A percentile compares a stretch with the other conserved stretches of the same genome.
Conservation (phyloP, 805 yeast species). For the Nakazawaea ambrosiae region DNA sequence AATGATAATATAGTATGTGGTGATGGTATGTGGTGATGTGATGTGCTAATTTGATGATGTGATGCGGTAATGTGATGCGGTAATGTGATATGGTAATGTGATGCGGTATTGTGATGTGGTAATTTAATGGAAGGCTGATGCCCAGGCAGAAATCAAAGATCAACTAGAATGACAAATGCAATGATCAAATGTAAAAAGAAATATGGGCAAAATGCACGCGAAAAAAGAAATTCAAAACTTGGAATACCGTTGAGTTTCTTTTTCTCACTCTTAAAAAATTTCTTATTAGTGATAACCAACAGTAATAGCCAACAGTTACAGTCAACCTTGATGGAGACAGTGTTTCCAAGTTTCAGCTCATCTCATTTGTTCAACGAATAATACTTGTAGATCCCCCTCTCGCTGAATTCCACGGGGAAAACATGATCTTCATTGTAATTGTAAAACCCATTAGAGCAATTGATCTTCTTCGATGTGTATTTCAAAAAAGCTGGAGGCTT, state of each 20-base stretch:
- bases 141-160: too few relatives aligned
- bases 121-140: too few relatives aligned
- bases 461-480: slow-evolving; percentile 46
- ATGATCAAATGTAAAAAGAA: too few relatives aligned
- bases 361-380: slow-evolving; percentile 44
- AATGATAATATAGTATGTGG: background rate
- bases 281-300: too few relatives aligned
- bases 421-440: slow-evolving; percentile 26
- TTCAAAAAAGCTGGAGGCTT: slow-evolving; percentile 43
- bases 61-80: background rate
- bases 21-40: background rate
- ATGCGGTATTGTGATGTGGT: background rate
- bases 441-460: slow-evolving; percentile 44
- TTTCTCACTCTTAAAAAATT: too few relatives aligned
- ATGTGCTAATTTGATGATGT: background rate
- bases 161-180: too few relatives aligned
- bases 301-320: too few relatives aligned
- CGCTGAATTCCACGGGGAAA: slow-evolving; percentile 46
- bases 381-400: slow-evolving; percentile 50
- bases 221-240: too few relatives aligned
- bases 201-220: too few relatives aligned
- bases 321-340: too few relatives aligned
- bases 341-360: too few relatives aligned
- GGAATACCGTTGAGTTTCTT: too few relatives aligned
- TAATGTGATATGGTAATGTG: background rate